Evolutionary conservation across 148 eudicot species (phyloP), one percentile per base, ranked within the genome.

Genomic region (Vaccinium corymbosum): DNA sequence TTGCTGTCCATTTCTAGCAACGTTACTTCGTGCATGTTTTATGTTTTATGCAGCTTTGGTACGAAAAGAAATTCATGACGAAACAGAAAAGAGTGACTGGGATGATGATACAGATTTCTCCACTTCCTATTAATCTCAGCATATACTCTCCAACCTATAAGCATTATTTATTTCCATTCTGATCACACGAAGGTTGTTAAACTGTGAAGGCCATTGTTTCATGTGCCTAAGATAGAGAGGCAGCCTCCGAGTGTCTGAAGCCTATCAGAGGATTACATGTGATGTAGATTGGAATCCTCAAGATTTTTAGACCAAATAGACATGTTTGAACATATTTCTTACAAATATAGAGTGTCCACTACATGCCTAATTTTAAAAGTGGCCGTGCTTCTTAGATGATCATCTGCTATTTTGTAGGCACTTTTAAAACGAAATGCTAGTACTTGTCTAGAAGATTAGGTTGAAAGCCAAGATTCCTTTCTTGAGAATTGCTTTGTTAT

Each of bases 41-140:
- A n/a, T 51, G 15, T 75, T 76, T 79, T 78, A 56, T 87, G 86
- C 87, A 93, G 94, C 93, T 51, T 66, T 87, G 86, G 94, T 93
- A 79, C 89, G 91, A 19, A 87, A 83, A 75, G 95, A 93, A 85
- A 93, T 91, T 25, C 84, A 90, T 82, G 93, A 90, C 38, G 95
- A 93, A 89, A 93, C 95, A 38, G 94, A 91, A 84, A 35, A 87
- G 85, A 83, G 85, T 89, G 72, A 92, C 93, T 62, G 93, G 93
- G 76, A 90, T 79, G 81, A 86, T 85, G 17, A 93, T 88, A 78
- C 86, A 89, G 49, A 92, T 93, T 72, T 91, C 92, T 72, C 79
- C 90, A 14, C 81, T 87, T 74, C 94, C 94, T 46, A 93, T 93
- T 80, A 86, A 93, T 73, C 92, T 93, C 22, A 88, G 91, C 86